These are phyloP conservation scores for Colletotrichum agaves DNA, from an alignment of 2,329 filamentous ascomycete species.

Conservation along the genomic window DNA sequence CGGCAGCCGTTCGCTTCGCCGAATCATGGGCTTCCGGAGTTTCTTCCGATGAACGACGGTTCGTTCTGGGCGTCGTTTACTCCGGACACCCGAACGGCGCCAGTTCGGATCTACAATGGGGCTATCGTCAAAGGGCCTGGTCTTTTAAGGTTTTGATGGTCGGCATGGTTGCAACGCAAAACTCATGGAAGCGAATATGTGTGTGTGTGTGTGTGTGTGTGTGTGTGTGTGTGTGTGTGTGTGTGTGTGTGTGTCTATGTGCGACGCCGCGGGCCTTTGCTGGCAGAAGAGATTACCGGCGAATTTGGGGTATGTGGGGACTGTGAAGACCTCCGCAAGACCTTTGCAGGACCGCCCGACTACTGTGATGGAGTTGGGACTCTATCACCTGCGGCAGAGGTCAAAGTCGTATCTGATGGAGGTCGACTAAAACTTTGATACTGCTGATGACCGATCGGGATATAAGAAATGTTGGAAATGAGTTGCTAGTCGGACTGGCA, in stretches of 20 bases:
- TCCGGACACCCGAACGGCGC: neutral
- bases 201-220: neutral
- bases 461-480: neutral
- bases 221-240: neutral
- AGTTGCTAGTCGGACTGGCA: neutral
- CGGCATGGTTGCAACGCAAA: constrained; percentile 3
- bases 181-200: constrained; percentile 9
- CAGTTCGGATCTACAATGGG: neutral
- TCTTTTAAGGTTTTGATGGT: constrained; percentile 16
- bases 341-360: too few species aligned
- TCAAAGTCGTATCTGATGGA: too few species aligned
- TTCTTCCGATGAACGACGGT: neutral
- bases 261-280: neutral
- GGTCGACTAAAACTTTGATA: too few species aligned
- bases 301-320: too few species aligned
- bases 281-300: too few species aligned
- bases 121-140: neutral
- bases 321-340: too few species aligned
- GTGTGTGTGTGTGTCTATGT: neutral
- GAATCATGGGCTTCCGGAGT: constrained; percentile 1
- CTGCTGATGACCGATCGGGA: too few species aligned
- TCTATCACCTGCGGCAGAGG: too few species aligned
- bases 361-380: too few species aligned
- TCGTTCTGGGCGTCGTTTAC: neutral
- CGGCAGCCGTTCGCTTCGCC: neutral